These are phyloP conservation scores for Fonsecaea monophora DNA, from an alignment of 2,329 filamentous ascomycete species.

Conservation along the genomic window DNA sequence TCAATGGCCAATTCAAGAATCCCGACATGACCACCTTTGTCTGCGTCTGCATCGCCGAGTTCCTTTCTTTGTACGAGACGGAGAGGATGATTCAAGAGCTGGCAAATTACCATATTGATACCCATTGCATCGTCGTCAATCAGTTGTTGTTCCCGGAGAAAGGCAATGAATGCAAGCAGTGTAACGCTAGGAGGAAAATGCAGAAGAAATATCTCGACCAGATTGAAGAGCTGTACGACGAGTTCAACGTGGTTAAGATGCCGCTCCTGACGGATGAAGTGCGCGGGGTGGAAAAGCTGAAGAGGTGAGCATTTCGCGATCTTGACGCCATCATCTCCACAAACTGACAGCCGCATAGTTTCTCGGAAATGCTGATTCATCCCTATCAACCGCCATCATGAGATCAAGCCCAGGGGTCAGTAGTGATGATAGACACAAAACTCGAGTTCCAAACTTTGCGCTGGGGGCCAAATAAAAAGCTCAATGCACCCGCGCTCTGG, in stretches of 20 bases:
- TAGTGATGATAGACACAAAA: conserved; percentile 1
- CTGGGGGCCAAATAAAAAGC: conserved; percentile 5
- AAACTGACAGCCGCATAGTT: conserved; percentile 43
- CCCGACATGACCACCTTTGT: conserved; percentile 95
- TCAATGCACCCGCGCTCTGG: neutral
- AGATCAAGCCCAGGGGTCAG: conserved; percentile 17
- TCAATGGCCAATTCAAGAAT: conserved; percentile 98
- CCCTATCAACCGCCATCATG: conserved; percentile 56
- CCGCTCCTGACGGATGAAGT: conserved; percentile 95
- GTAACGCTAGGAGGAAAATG: conserved; percentile 93
- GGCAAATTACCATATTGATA: conserved; percentile 90
- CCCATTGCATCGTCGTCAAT: conserved; percentile 96
- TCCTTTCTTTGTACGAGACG: conserved; percentile 95
- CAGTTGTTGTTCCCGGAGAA: conserved; percentile 92
- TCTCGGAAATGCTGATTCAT: conserved; percentile 58
- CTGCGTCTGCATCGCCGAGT: conserved; percentile 97
- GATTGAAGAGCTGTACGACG: conserved; percentile 97
- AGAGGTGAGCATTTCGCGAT: conserved; percentile 64
- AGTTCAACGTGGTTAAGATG: conserved; percentile 99
- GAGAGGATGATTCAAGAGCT: conserved; percentile 99
- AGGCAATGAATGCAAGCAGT: conserved; percentile 89
- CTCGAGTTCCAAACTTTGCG: neutral
- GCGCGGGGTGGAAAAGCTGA: conserved; percentile 89
- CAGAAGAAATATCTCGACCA: conserved; percentile 99
- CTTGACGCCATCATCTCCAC: conserved; percentile 4